Evolutionary conservation across 306 rosid genomes (phyloP).

Genomic region (Parietaria judaica): DNA sequence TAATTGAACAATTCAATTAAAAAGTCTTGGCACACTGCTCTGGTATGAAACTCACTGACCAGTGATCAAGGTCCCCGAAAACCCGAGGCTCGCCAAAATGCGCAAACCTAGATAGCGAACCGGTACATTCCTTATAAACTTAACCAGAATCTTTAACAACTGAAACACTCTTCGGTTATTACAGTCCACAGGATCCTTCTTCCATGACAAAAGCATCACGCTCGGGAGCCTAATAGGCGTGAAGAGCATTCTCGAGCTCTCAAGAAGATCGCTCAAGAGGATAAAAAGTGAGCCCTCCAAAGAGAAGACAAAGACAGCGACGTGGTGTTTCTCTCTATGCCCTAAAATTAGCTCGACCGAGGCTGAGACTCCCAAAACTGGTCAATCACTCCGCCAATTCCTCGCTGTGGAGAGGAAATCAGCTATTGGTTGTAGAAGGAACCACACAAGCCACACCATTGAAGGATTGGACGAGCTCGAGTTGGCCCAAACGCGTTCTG

Average conservation of each 20-base stretch:
- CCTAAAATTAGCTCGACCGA: constrained; percentile 28
- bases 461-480: constrained; percentile 37
- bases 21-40: no score
- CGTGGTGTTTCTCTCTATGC: constrained; percentile 35
- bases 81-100: no score
- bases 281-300: constrained; percentile 29
- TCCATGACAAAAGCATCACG: constrained; percentile 61
- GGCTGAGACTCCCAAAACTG: constrained; percentile 13
- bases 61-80: no score
- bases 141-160: no score
- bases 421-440: constrained; percentile 28
- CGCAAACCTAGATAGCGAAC: no score
- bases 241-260: constrained; percentile 49
- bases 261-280: constrained; percentile 54
- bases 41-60: no score
- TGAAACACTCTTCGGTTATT: background rate
- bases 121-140: no score
- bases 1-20: no score
- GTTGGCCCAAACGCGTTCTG: constrained; percentile 18
- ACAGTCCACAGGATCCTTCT: constrained; percentile 77
- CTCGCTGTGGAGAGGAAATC: constrained; percentile 48
- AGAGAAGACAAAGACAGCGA: constrained; percentile 27
- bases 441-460: constrained; percentile 10
- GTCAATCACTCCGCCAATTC: constrained; percentile 44
- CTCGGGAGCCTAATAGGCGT: constrained; percentile 72